Base-by-base conservation (phyloP, 2,329 filamentous ascomycete species). In the Pseudopyrenochaeta lycopersici region DNA sequence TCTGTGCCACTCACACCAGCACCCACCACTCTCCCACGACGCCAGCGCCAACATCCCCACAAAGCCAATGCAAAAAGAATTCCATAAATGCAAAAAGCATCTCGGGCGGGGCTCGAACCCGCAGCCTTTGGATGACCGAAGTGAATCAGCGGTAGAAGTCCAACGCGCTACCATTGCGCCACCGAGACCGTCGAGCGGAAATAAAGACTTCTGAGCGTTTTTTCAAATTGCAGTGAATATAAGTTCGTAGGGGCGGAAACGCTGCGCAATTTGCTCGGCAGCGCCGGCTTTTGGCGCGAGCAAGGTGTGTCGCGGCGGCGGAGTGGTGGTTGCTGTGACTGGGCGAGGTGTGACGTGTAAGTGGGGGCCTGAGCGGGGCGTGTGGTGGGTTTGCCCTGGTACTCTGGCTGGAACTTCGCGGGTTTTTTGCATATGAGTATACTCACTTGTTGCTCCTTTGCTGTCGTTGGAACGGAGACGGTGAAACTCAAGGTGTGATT, bases 81-180 rank as follows among this genome's bases (percentile, higher is more conserved):
- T 31, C 15, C 27, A 36, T 21, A 46, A 42, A 40, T 23, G 35
- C 42, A 62, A 59, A 63, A 68, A 58, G 63, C 66, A 70, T 64
- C 65, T 66, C 65, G 60, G 63, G 66, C 63, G 66, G 66, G 66
- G 65, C 66, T 70, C 66, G 66, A 70, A 70, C 66, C 66, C 66
- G 63, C 66, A 70, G 64, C 66, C 66, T 70, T 68, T 68, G 65
- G 66, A 70, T 69, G 29, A 46, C 57, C 44, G 43, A 10, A 43
- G 27, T 30, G 29, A 18, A 38, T 23, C 48, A n/a, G 39, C 11
- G 50, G 56, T 70, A 70, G 65, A 70, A 70, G 66, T 70, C 66
- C 65, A 68, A 68, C 66, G 66, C 66, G 66, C 66, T 70, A 70
- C 66, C 66, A 70, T 70, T 70, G 66, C 66, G 66, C 66, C 66